These are phyloP conservation scores for Herpotrichia juniperi DNA, from an alignment of 2,329 filamentous ascomycete species.

Conservation along the genomic window DNA sequence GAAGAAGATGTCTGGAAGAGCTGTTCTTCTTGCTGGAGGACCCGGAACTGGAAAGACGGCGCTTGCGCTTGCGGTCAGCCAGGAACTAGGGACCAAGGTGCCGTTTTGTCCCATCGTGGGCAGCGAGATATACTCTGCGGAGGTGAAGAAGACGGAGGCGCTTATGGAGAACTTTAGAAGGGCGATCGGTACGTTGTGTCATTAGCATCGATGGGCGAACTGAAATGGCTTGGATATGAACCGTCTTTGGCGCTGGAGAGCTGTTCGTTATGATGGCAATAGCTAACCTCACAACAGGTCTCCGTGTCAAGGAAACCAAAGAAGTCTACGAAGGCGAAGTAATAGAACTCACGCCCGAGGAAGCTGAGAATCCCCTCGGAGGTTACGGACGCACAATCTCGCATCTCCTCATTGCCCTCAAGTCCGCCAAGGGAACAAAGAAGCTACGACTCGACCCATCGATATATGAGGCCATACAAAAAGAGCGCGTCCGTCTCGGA, in stretches of 20 bases:
- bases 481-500: conserved; percentile 93
- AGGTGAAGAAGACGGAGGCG: conserved; percentile 99
- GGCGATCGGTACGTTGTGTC: conserved; percentile 74
- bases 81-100: conserved; percentile 97
- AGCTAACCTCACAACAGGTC: conserved; percentile 49
- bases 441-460: conserved; percentile 95
- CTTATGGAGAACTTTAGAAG: conserved; percentile 99
- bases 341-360: conserved; percentile 94
- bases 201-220: neutral
- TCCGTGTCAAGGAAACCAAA: conserved; percentile 97
- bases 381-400: conserved; percentile 98
- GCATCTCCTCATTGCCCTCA: conserved; percentile 90
- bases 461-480: conserved; percentile 99
- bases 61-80: conserved; percentile 90
- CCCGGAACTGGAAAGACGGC: conserved; percentile 96
- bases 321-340: conserved; percentile 99
- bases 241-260: neutral
- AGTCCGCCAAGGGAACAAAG: conserved; percentile 96
- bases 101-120: conserved; percentile 98
- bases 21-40: conserved; percentile 89
- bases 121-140: conserved; percentile 95
- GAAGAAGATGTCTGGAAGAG: conserved; percentile 97
- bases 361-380: conserved; percentile 95
- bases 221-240: neutral
- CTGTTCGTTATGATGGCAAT: neutral